Evolutionary conservation across 352 stramenopile species (phyloP), one percentile per base, ranked within the genome.

Genomic region (Pythium graminicola): DNA sequence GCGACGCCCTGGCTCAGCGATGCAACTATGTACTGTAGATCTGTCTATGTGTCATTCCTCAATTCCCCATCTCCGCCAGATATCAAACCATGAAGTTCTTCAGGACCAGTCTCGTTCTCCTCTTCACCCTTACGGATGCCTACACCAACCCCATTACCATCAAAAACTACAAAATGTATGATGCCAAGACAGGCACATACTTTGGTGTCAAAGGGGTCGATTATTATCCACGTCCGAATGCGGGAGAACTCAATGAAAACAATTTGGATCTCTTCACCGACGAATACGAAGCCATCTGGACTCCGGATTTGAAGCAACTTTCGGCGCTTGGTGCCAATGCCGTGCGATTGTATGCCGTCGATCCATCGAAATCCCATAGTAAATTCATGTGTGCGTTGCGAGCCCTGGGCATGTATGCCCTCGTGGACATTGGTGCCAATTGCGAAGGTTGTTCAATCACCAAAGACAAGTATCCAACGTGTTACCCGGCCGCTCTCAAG

Each of bases 151-250:
- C 76, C 22, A 70, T 86, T 60, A 56, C 54, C 23, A 68, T 80
- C 63, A 80, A 86, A 32, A 64, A 65, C 36, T 78, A 81, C 67
- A 85, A 81, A 38, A 78, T 92, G 55, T 95, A 91, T 48, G 81
- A 96, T 57, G 62, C 67, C 43, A 73, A 76, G 27, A 92, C 76
- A 4, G 78, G 77, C 22, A 61, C 80, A 19, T 72, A 84, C 27
- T 89, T 95, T 56, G 55, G 65, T 11, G 73, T 89, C 20, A 71
- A 72, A n/a, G 86, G 86, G 7, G 79, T 95, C 32, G 80, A 86
- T 60, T 95, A 95, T 65, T 94, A 93, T 63, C 85, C 85, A 4
- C 77, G 86, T 4, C 83, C 86, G 2, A 96, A 96, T 54, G 50
- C 62, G 1, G 86, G 86, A 28, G 54, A 77, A 38, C 52, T 83